These are phyloP conservation scores for Melocanna baccifera DNA, from an alignment of 176 grass and related monocot species.

Conservation along the genomic window DNA sequence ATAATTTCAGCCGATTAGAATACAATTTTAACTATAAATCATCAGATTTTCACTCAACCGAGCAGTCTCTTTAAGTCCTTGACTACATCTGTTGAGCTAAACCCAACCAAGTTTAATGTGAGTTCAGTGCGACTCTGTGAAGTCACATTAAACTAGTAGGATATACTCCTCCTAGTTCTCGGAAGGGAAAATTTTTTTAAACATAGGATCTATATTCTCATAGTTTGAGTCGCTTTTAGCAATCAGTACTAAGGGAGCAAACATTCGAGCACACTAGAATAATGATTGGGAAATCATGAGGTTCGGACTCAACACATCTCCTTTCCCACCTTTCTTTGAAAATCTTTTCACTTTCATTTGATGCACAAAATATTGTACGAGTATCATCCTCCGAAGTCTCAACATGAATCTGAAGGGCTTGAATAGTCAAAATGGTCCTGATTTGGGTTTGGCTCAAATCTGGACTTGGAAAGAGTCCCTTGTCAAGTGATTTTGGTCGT, in stretches of 20 bases:
- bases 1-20: too few species aligned
- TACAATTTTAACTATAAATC: too few species aligned
- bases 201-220: not conserved
- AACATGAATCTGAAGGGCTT: not conserved
- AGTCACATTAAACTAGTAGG: too few species aligned
- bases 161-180: not conserved
- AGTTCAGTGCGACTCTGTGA: too few species aligned
- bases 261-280: conserved; percentile 22
- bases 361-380: not conserved
- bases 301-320: not conserved
- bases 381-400: not conserved
- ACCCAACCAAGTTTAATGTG: not conserved
- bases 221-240: conserved; percentile 38
- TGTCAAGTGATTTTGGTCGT: not conserved
- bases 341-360: not conserved
- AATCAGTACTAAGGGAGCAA: not conserved
- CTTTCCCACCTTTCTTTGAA: not conserved
- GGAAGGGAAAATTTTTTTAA: not conserved
- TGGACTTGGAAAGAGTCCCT: not conserved
- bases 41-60: too few species aligned
- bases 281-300: conserved; percentile 41
- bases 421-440: not conserved
- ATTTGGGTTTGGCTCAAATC: not conserved
- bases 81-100: not conserved
- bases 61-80: too few species aligned